Conservation (phyloP, 352 stramenopile genomes). For the Phytopythium vexans region DNA sequence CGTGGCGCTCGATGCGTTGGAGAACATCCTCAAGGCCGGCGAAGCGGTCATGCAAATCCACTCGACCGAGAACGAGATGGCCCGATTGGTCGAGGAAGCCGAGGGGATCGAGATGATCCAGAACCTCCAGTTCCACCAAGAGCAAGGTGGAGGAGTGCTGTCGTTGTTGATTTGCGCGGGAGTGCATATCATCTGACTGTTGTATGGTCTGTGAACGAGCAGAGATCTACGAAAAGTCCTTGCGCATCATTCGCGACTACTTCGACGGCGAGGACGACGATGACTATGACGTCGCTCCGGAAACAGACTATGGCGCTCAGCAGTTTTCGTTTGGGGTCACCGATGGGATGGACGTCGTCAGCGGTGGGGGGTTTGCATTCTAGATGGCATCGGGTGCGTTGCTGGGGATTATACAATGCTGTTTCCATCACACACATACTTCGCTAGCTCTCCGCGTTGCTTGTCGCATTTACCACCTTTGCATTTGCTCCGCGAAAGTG, state of each 20-base stretch:
- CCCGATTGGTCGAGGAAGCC: constrained; percentile 94
- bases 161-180: constrained; percentile 39
- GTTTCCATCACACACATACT: no score
- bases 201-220: constrained; percentile 5
- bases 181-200: constrained; percentile 5
- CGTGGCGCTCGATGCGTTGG: constrained; percentile 96
- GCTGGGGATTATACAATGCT: no score
- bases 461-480: no score
- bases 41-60: constrained; percentile 84
- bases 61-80: constrained; percentile 93
- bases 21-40: constrained; percentile 90
- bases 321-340: constrained; percentile 76
- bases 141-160: constrained; percentile 86
- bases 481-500: no score
- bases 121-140: constrained; percentile 96
- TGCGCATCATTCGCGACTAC: constrained; percentile 96
- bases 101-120: constrained; percentile 97
- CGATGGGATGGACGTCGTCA: constrained; percentile 1
- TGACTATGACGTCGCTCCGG: constrained; percentile 68
- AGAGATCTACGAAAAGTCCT: constrained; percentile 92
- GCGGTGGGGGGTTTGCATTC: constrained; percentile 1
- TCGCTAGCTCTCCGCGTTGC: no score
- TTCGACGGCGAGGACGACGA: constrained; percentile 98
- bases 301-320: constrained; percentile 39
- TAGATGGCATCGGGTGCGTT: no score